Conservation (phyloP, 192 early-diverging fungal genomes). For the Lunasporangiospora selenospora region DNA sequence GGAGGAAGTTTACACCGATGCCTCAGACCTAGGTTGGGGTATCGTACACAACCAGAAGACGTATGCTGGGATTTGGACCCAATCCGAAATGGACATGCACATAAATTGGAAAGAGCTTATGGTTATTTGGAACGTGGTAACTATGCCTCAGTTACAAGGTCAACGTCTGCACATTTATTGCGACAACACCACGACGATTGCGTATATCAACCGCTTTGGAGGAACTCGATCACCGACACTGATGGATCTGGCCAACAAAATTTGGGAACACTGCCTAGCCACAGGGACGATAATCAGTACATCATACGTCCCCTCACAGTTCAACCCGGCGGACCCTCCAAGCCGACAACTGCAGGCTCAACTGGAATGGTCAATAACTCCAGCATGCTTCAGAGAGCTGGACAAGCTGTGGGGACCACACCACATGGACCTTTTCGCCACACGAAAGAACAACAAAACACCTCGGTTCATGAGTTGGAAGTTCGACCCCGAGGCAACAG, state of each 20-base stretch:
- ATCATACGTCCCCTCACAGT: constrained; percentile 9
- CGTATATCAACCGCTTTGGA: constrained; percentile 37
- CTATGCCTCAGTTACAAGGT: constrained; percentile 8
- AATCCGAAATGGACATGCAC: not conserved
- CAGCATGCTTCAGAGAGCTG: not conserved
- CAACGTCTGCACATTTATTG: constrained; percentile 1
- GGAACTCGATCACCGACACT: constrained; percentile 16
- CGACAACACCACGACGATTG: constrained; percentile 22
- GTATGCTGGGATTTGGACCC: constrained; percentile 15
- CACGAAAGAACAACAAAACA: not conserved
- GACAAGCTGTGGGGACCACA: constrained; percentile 2
- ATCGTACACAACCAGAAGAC: not conserved
- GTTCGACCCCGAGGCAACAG: not conserved
- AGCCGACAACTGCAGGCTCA: constrained; percentile 11
- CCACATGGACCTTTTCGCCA: constrained; percentile 28
- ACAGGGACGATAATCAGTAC: constrained; percentile 10
- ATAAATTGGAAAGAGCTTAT: constrained; percentile 44
- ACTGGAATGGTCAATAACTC: constrained; percentile 15
- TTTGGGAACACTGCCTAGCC: constrained; percentile 4
- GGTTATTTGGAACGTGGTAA: constrained; percentile 5
- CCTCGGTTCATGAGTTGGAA: constrained; percentile 23
- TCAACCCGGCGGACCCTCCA: constrained; percentile 35
- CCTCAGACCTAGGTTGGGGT: constrained; percentile 33
- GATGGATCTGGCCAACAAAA: constrained; percentile 1
- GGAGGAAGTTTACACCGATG: constrained; percentile 35